These are phyloP conservation scores for Coriolopsis trogii DNA, from an alignment of 1,284 basidiomycete species.

Conservation along the genomic window DNA sequence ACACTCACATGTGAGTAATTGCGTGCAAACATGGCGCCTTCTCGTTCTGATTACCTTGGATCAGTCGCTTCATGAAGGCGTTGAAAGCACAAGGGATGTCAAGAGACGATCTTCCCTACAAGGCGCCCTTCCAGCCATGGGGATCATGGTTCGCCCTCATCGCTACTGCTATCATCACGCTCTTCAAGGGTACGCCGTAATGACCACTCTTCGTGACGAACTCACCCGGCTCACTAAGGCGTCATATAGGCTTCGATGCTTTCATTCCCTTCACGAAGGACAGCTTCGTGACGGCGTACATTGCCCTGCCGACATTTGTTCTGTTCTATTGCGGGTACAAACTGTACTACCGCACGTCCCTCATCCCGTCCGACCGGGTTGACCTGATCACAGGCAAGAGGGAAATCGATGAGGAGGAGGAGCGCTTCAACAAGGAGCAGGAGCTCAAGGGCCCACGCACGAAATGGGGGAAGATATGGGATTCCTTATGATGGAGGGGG, in stretches of 20 bases:
- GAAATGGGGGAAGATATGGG: conserved; percentile 42
- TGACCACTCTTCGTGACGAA: no score
- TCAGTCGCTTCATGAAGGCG: conserved; percentile 69
- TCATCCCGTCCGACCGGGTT: conserved; percentile 56
- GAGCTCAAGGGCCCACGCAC: conserved; percentile 44
- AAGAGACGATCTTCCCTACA: conserved; percentile 67
- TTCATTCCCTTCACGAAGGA: conserved; percentile 59
- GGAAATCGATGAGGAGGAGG: conserved; percentile 70
- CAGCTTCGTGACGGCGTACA: conserved; percentile 66
- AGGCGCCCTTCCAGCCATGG: conserved; percentile 67
- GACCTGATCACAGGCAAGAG: conserved; percentile 67
- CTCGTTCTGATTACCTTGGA: no score
- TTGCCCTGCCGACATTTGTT: conserved; percentile 57
- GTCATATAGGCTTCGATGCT: conserved; percentile 35
- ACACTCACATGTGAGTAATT: conserved; percentile 61
- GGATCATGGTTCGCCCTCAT: conserved; percentile 65
- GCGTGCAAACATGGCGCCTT: no score
- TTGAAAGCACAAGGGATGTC: conserved; percentile 67
- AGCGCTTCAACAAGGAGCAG: conserved; percentile 45
- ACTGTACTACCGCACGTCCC: conserved; percentile 50
- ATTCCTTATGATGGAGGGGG: conserved; percentile 42
- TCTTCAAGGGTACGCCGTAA: conserved; percentile 66
- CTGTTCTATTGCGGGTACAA: conserved; percentile 65
- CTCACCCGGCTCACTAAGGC: background rate
- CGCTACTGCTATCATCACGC: conserved; percentile 58